phyloP scores from a whole-genome alignment of 73 alveolate genomes.

The Breviolum minutum region DNA sequence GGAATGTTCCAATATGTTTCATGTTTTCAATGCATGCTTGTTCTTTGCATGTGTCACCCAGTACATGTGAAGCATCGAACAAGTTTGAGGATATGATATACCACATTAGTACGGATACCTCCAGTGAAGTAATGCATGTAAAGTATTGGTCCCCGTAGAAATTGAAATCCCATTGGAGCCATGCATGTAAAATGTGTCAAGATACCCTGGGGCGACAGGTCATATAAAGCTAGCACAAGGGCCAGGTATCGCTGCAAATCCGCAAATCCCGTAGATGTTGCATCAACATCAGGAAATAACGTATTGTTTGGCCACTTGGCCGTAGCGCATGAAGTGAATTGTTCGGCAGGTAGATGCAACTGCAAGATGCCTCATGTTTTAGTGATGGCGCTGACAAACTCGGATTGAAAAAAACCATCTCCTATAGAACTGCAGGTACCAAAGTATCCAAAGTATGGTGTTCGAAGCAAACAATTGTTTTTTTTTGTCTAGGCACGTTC shows the following conservation, averaged over 20 bases:
- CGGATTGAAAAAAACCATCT: background rate
- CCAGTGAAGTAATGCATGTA: too few relatives aligned
- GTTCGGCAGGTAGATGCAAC: background rate
- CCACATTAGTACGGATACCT: too few relatives aligned
- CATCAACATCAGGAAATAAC: background rate
- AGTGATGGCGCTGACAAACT: background rate
- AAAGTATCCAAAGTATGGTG: background rate
- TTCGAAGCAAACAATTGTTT: background rate
- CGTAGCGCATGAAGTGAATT: background rate
- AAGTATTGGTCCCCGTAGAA: background rate
- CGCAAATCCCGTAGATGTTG: background rate
- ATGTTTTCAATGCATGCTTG: background rate
- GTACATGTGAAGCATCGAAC: background rate
- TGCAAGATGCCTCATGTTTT: background rate
- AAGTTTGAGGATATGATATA: background rate
- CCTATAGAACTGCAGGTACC: background rate
- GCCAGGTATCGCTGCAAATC: slow-evolving; percentile 1
- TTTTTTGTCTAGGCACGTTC: background rate
- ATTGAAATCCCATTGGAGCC: background rate
- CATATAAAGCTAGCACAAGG: background rate
- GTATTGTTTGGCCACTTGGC: background rate
- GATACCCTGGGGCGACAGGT: background rate
- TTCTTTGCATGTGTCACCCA: background rate
- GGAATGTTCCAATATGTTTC: background rate
- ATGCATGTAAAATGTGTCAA: background rate